A percentile compares a stretch with the other conserved stretches of the same genome.
Conservation (phyloP, 106 monocot species). For the Platanthera zijinensis region DNA sequence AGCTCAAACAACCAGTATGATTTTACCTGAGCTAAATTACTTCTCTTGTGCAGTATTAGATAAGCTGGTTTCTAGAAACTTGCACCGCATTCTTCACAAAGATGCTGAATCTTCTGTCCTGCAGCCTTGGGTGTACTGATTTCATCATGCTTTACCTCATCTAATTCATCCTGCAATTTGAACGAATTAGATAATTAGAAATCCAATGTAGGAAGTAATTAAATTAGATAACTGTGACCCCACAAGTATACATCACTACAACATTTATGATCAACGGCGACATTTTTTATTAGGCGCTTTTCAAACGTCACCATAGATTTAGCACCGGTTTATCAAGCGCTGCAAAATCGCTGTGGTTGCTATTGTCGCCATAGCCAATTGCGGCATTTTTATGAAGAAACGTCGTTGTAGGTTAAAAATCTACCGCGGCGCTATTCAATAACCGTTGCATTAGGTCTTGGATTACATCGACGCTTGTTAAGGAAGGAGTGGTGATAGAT, state of each 20-base stretch:
- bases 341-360: no score
- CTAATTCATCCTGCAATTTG: neutral
- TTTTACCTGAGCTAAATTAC: neutral
- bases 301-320: no score
- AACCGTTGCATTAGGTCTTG: no score
- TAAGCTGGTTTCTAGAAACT: constrained; percentile 8
- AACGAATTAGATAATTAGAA: neutral
- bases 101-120: neutral
- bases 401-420: no score
- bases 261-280: neutral
- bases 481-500: no score
- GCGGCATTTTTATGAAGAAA: no score
- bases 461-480: no score
- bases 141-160: neutral
- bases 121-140: neutral
- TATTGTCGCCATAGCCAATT: no score
- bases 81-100: constrained; percentile 5
- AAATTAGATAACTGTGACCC: neutral
- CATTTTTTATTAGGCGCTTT: constrained; percentile 15
- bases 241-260: neutral
- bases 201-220: neutral
- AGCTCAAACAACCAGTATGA: no score
- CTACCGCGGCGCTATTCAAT: no score
- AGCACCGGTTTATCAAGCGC: no score
- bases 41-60: neutral